Evolutionary conservation across 2,329 filamentous ascomycete genomes (phyloP), one percentile per base, ranked within the genome.

Genomic region (Alternaria gaisen): DNA sequence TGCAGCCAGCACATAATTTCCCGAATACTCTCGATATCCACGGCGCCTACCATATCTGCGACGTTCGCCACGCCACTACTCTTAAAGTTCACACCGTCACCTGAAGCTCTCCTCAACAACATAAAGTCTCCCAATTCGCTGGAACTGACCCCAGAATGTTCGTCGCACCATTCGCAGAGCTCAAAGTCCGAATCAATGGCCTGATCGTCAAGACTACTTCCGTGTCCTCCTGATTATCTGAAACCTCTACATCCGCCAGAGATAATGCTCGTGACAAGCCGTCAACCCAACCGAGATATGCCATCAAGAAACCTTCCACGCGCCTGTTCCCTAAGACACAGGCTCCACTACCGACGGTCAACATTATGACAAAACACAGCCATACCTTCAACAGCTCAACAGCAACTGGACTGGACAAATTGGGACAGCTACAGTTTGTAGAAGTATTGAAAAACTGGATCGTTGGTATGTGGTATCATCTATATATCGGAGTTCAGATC

Each of bases 401-500:
- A 28, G 52, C 32, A 24, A 24, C 47, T 7, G 56, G 60, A 16
- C 20, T 60, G 42, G 42, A 41, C 20, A 60, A 60, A n/a, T 14
- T 63, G 34, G 14, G 34, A 20, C 60, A 63, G 22, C 4, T 60
- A 5, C 46, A 60, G 6, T 63, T 63, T 42, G 16, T 40, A 6
- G 14, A 53, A 22, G 3, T 12, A 9, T 5, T 63, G 8, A 63
- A 60, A 14, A 22, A 11, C 1, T 34, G 24, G 44, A 53, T 63
- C 4, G 24, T 63, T 30, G 60, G 47, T 63, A 32, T 18, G 40
- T 26, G 22, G 3, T 43, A 26, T 3, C 10, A 42, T 22, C 5
- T 4, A 5, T 20, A 16, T 14, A 43, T 44, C 20, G 14, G 18
- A 30, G 12, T 16, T 42, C 5, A 28, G 30, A 40, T 22, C 3